Evolutionary conservation across 768 basidiomycete species (phyloP).

Genomic region (Mycena epipterygia): DNA sequence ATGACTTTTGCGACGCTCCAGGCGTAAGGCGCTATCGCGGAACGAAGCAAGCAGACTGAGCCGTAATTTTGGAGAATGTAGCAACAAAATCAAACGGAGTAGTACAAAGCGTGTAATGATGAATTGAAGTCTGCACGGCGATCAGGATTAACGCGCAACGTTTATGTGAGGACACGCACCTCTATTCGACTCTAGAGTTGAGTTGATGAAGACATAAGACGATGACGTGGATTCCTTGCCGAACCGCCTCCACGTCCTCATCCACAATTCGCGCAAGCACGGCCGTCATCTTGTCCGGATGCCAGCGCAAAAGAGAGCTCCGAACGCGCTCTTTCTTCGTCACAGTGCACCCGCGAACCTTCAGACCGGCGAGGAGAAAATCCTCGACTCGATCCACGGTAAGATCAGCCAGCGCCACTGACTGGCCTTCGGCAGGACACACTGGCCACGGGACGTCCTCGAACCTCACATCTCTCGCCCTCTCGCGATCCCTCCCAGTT

Average conservation of each 20-base stretch:
- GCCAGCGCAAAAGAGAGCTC: constrained; percentile 74
- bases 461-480: constrained; percentile 52
- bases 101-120: neutral
- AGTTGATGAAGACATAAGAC: constrained; percentile 50
- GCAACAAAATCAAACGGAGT: neutral
- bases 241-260: constrained; percentile 60
- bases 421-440: constrained; percentile 24
- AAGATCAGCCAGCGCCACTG: constrained; percentile 47
- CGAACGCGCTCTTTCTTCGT: constrained; percentile 69
- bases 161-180: neutral
- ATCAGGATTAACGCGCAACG: neutral
- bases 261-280: constrained; percentile 58
- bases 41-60: neutral
- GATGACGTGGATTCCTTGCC: constrained; percentile 61
- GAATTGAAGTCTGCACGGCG: neutral
- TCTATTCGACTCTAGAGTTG: constrained; percentile 38
- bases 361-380: constrained; percentile 64
- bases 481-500: constrained; percentile 29
- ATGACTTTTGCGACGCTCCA: no score
- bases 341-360: constrained; percentile 54
- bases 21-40: no score
- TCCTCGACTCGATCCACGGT: constrained; percentile 56
- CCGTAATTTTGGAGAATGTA: no score
- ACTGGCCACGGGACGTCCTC: constrained; percentile 77
- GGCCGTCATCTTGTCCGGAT: constrained; percentile 72